phyloP scores from a whole-genome alignment of 345 rosid genomes.

The Hibiscus tridactylites region DNA sequence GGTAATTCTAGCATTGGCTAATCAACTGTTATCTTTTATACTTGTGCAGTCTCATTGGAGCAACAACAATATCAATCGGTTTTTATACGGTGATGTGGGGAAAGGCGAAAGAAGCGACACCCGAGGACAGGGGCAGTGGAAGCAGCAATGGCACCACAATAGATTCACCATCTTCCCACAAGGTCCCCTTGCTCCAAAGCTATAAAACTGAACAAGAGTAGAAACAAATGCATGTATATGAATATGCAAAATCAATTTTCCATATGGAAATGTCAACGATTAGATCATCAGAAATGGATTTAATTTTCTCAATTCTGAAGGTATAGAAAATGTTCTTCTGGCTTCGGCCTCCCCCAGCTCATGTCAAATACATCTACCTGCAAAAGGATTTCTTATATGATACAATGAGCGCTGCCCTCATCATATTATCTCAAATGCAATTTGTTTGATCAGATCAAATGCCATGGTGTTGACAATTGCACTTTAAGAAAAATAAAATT shows the following conservation, averaged over 20 bases:
- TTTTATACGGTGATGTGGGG: conserved; percentile 92
- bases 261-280: too few species aligned
- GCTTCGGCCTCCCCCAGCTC: too few species aligned
- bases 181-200: conserved; percentile 52
- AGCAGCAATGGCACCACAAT: conserved; percentile 12
- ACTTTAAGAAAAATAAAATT: not conserved
- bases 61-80: conserved; percentile 59
- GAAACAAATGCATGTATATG: not conserved
- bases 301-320: too few species aligned
- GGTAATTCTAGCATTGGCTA: not conserved
- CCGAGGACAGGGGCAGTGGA: conserved; percentile 16
- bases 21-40: not conserved
- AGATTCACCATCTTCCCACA: conserved; percentile 21
- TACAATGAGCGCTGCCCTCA: not conserved
- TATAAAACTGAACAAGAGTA: conserved; percentile 34
- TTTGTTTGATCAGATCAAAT: too few species aligned
- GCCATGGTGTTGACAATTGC: not conserved
- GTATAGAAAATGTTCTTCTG: not conserved
- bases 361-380: too few species aligned
- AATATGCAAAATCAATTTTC: not conserved
- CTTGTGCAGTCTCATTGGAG: conserved; percentile 55
- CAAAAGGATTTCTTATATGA: not conserved
- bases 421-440: too few species aligned
- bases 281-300: too few species aligned
- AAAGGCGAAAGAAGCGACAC: conserved; percentile 52